These are phyloP conservation scores for Juglanconis juglandina DNA, from an alignment of 2,329 filamentous ascomycete genomes.

Conservation along the genomic window DNA sequence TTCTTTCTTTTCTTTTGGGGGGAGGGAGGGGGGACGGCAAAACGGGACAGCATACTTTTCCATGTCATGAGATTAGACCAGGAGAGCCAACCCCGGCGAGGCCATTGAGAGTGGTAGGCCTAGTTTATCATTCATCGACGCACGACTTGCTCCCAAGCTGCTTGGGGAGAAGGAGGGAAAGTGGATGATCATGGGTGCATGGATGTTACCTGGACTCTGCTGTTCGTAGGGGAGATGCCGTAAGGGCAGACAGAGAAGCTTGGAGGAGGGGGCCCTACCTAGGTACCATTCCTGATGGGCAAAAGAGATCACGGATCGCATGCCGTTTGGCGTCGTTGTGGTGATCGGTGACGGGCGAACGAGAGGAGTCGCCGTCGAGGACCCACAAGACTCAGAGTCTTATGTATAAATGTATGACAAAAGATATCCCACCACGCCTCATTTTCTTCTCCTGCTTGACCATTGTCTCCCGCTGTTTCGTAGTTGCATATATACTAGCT, in stretches of 20 bases:
- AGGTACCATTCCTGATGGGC: neutral
- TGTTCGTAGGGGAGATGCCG: neutral
- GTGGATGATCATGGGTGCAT: neutral
- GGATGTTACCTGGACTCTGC: neutral
- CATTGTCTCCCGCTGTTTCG: too few species aligned
- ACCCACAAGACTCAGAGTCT: conserved; percentile 12
- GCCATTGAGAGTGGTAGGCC: neutral
- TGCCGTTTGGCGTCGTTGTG: too few species aligned
- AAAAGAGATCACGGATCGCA: neutral
- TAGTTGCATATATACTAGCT: too few species aligned
- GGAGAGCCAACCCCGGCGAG: neutral
- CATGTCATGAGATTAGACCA: neutral
- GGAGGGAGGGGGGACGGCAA: neutral
- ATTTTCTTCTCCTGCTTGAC: neutral
- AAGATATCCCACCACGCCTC: conserved; percentile 14
- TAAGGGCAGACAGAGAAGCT: neutral
- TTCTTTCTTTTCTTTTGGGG: neutral
- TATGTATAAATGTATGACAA: conserved; percentile 19
- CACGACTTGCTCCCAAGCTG: neutral
- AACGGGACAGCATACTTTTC: conserved; percentile 1
- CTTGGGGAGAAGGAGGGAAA: neutral
- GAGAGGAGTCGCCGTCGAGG: neutral
- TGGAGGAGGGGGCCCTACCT: neutral
- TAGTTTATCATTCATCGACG: neutral
- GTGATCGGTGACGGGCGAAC: neutral